phyloP scores from a whole-genome alignment of 2,329 filamentous ascomycete species.

The Tricladium varicosporioides region DNA sequence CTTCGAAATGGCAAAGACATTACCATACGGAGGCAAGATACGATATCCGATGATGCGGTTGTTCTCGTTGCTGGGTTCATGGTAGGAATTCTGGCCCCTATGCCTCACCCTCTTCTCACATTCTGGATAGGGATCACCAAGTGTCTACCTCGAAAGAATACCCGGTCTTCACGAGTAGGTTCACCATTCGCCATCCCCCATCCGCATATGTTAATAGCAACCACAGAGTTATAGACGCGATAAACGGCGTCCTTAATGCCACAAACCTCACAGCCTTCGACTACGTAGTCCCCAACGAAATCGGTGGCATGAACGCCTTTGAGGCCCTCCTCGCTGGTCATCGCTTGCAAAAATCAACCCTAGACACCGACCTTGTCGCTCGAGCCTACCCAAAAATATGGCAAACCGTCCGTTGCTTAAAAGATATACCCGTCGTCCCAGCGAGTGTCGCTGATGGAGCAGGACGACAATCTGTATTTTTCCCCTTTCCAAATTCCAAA shows the following conservation, averaged over 20 bases:
- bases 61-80: conserved; percentile 31
- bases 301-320: conserved; percentile 61
- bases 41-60: conserved; percentile 29
- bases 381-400: conserved; percentile 33
- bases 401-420: conserved; percentile 32
- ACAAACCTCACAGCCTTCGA: conserved; percentile 33
- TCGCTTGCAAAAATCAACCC: conserved; percentile 25
- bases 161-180: conserved; percentile 30
- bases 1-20: conserved; percentile 26
- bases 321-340: conserved; percentile 29
- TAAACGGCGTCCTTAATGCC: conserved; percentile 26
- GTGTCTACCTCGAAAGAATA: conserved; percentile 32
- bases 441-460: conserved; percentile 28
- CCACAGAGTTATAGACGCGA: conserved; percentile 29
- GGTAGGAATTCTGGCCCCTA: conserved; percentile 22
- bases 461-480: conserved; percentile 19
- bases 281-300: conserved; percentile 61
- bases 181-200: conserved; percentile 17
- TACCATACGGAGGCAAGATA: conserved; percentile 28
- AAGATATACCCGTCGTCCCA: conserved; percentile 27
- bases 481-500: neutral
- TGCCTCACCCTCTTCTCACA: too few species aligned
- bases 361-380: conserved; percentile 33
- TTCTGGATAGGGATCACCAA: conserved; percentile 28
- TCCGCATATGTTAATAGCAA: conserved; percentile 32